Percentiles rank a stretch among this genome's conserved stretches.
phyloP scores from a whole-genome alignment of 495 filamentous ascomycete species.

The Mytilinidion resinicola region DNA sequence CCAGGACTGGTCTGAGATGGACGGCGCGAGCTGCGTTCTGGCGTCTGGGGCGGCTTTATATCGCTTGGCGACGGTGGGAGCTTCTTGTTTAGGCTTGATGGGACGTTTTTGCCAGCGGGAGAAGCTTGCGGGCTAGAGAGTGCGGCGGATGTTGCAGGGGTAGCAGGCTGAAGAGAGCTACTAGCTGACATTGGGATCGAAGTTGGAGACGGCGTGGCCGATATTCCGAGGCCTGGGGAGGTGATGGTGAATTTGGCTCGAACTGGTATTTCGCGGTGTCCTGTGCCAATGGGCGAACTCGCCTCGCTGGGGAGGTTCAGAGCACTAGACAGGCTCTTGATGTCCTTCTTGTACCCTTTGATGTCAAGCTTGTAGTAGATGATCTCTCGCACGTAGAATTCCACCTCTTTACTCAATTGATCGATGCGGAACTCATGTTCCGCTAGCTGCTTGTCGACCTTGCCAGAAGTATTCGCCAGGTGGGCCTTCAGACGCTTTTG shows the following conservation, averaged over 20 bases:
- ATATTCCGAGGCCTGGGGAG: constrained; percentile 9
- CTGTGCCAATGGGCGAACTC: not conserved
- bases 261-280: not conserved
- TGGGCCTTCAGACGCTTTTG: constrained; percentile 17
- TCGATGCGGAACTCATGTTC: constrained; percentile 2
- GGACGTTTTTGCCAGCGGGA: not conserved
- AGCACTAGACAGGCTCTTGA: constrained; percentile 22
- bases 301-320: constrained; percentile 1
- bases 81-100: constrained; percentile 1
- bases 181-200: constrained; percentile 13
- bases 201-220: constrained; percentile 20
- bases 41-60: constrained; percentile 15
- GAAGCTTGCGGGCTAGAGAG: constrained; percentile 15
- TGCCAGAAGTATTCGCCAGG: not conserved
- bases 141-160: constrained; percentile 2
- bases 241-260: constrained; percentile 14
- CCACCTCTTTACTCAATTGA: constrained; percentile 19
- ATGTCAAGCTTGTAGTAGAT: constrained; percentile 29
- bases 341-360: constrained; percentile 27
- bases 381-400: constrained; percentile 29
- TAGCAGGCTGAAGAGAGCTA: not conserved
- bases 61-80: not conserved
- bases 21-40: constrained; percentile 8
- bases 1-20: constrained; percentile 14
- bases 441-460: not conserved